phyloP scores from a whole-genome alignment of 2,329 filamentous ascomycete species.

The Calonectria naviculata region DNA sequence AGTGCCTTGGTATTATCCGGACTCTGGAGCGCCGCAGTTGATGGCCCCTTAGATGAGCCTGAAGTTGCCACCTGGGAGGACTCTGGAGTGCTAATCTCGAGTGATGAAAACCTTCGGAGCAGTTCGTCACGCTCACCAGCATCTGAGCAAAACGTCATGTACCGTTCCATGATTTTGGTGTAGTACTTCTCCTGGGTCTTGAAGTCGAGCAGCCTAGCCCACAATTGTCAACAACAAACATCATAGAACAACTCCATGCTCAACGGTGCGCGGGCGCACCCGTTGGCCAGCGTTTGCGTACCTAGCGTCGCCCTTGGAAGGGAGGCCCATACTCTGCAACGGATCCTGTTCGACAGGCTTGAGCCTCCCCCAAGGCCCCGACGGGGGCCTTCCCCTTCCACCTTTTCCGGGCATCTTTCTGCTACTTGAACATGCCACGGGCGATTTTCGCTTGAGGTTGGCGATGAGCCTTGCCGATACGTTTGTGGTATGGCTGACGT shows the following conservation, averaged over 20 bases:
- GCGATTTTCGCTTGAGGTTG: not conserved
- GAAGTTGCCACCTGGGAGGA: slow-evolving; percentile 10
- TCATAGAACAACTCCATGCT: not conserved
- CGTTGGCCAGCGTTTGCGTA: slow-evolving; percentile 49
- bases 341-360: slow-evolving; percentile 81
- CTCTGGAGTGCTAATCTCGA: slow-evolving; percentile 49
- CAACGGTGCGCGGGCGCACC: too few species aligned
- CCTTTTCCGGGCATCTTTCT: slow-evolving; percentile 44
- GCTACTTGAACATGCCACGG: slow-evolving; percentile 4
- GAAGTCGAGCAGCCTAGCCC: slow-evolving; percentile 72
- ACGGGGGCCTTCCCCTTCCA: slow-evolving; percentile 44
- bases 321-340: slow-evolving; percentile 84
- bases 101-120: slow-evolving; percentile 77
- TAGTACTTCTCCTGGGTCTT: slow-evolving; percentile 89
- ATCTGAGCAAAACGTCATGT: slow-evolving; percentile 88
- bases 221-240: slow-evolving; percentile 10
- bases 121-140: slow-evolving; percentile 78
- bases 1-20: slow-evolving; percentile 69
- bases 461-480: not conserved
- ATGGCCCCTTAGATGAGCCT: slow-evolving; percentile 19
- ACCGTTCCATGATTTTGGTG: slow-evolving; percentile 86
- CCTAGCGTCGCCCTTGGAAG: slow-evolving; percentile 92
- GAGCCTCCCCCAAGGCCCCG: slow-evolving; percentile 75
- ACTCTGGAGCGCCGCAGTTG: slow-evolving; percentile 31
- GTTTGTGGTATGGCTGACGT: not conserved